Evolutionary conservation across 352 stramenopile species (phyloP).

Genomic region (Pythium phragmiticola): DNA sequence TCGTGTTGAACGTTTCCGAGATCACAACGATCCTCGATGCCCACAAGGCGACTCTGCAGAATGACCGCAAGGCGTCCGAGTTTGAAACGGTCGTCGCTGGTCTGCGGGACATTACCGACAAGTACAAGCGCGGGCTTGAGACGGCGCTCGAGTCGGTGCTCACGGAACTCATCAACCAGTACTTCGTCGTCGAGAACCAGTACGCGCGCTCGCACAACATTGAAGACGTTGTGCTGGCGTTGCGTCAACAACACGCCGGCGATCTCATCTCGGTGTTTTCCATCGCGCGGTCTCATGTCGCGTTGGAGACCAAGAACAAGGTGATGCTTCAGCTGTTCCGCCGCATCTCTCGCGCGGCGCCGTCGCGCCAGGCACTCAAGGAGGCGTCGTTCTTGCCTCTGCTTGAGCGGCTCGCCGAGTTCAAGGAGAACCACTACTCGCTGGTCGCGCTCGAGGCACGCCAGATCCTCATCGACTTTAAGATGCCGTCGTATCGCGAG

Average conservation of each 20-base stretch:
- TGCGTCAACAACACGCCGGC: slow-evolving; percentile 91
- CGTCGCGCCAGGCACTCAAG: slow-evolving; percentile 57
- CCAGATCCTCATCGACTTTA: slow-evolving; percentile 96
- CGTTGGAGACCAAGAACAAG: slow-evolving; percentile 87
- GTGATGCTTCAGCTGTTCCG: slow-evolving; percentile 72
- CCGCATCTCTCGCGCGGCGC: slow-evolving; percentile 43
- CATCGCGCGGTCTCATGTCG: slow-evolving; percentile 91
- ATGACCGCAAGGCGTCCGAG: slow-evolving; percentile 53
- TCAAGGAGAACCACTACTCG: slow-evolving; percentile 92
- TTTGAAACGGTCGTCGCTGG: slow-evolving; percentile 69
- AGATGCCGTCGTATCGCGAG: slow-evolving; percentile 95
- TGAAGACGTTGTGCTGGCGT: slow-evolving; percentile 74
- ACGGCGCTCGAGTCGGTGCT: slow-evolving; percentile 64
- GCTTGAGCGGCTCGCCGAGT: slow-evolving; percentile 83
- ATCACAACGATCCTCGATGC: slow-evolving; percentile 62
- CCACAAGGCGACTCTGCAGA: slow-evolving; percentile 56
- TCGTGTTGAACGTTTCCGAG: slow-evolving; percentile 55
- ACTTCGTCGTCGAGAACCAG: slow-evolving; percentile 71
- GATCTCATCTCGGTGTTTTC: slow-evolving; percentile 83
- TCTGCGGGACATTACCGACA: slow-evolving; percentile 69
- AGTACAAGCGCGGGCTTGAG: slow-evolving; percentile 78
- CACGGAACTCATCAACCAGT: slow-evolving; percentile 78
- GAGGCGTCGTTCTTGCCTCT: slow-evolving; percentile 72
- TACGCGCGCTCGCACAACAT: slow-evolving; percentile 81
- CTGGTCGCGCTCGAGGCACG: slow-evolving; percentile 92